Base-by-base conservation (phyloP, 1,284 basidiomycete species). In the Melanopsichium pennsylvanicum region DNA sequence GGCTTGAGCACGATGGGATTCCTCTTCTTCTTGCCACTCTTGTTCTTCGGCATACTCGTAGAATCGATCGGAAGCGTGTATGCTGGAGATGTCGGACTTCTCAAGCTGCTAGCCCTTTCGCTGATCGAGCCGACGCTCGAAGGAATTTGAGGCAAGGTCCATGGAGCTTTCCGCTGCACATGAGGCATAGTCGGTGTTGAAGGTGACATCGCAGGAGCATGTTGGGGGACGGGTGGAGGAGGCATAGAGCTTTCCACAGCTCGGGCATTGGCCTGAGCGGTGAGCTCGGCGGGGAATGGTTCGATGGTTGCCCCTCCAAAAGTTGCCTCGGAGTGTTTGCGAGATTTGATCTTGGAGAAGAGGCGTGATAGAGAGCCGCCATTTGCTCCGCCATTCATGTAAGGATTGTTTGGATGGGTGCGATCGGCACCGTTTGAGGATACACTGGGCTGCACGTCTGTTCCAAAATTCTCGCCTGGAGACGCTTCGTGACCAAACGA, bases 401-500 rank as follows among this genome's bases (percentile, higher is more conserved):
- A 66, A 12, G 62, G 62, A 51, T 66, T 51, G 34, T 60, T 59
- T 23, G 50, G 47, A 25, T 66, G 56, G 11, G 27, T 31, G n/a
- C 22, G 38, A 25, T 45, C 48, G 19, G 21, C 49, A 26, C 39
- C 31, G 25, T n/a, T n/a, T n/a, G n/a, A n/a, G n/a, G n/a, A n/a
- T n/a, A n/a, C n/a, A n/a, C n/a, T n/a, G n/a, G n/a, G n/a, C n/a
- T n/a, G n/a, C n/a, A n/a, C 32, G 33, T 40, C 42, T 2, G 15
- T 43, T 3, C 45, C 56, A n/a, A 48, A 39, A 23, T 50, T 44
- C 4, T 47, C 43, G 31, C 42, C 29, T 15, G 46, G 56, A 13
- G 37, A 51, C 15, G 56, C 57, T 18, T 61, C 58, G 47, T 76
- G 66, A 19, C 74, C 74, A 29, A 76, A 76, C 4, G 72, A 74